These are phyloP conservation scores for Dichomitus squalens DNA, from an alignment of 1,284 basidiomycete genomes.

Conservation along the genomic window DNA sequence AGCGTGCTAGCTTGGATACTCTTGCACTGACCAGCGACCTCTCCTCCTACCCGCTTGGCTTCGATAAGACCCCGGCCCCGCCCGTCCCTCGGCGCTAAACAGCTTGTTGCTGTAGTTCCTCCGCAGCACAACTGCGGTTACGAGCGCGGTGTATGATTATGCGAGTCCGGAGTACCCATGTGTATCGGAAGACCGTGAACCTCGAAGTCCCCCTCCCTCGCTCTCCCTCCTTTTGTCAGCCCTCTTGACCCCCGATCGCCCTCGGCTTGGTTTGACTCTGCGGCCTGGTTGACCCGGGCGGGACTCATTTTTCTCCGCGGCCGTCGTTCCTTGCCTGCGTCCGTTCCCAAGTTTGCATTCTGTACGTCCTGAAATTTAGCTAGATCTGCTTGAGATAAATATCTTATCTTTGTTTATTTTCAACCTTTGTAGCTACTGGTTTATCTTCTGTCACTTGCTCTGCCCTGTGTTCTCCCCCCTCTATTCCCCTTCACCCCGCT, in stretches of 20 bases:
- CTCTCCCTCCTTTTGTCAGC: neutral
- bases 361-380: conserved; percentile 16
- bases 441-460: too few species aligned
- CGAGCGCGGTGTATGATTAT: conserved; percentile 25
- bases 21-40: conserved; percentile 78
- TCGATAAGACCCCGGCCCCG: conserved; percentile 40
- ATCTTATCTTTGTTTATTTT: conserved; percentile 23
- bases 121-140: conserved; percentile 9
- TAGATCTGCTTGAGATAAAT: conserved; percentile 22
- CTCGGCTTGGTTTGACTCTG: conserved; percentile 25
- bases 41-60: conserved; percentile 76
- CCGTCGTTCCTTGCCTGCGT: conserved; percentile 16
- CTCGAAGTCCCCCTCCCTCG: conserved; percentile 10
- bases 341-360: conserved; percentile 8
- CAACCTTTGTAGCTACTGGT: conserved; percentile 9
- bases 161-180: conserved; percentile 15
- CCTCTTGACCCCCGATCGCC: conserved; percentile 15
- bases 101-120: neutral
- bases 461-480: too few species aligned
- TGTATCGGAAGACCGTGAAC: conserved; percentile 23
- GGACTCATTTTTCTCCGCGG: conserved; percentile 23
- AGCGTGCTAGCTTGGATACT: conserved; percentile 81
- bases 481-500: neutral
- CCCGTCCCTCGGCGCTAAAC: conserved; percentile 26
- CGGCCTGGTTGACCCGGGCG: conserved; percentile 30